Conservation (phyloP, 805 yeast species). For the Cyberlindnera saturnus region DNA sequence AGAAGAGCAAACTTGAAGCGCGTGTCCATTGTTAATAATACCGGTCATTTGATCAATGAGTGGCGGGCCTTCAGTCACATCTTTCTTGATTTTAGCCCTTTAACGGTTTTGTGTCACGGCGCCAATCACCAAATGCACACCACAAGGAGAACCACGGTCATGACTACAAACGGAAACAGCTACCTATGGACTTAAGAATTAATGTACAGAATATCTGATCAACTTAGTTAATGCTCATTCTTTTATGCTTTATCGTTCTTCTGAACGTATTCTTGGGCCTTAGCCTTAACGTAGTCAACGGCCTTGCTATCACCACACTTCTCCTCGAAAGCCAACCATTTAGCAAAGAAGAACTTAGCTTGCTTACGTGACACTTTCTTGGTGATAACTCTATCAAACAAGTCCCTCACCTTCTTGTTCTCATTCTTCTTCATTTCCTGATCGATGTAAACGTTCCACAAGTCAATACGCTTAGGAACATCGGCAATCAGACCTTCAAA, state of each 20-base stretch:
- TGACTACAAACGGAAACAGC: no score
- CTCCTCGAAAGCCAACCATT: conserved; percentile 84
- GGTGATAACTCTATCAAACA: conserved; percentile 74
- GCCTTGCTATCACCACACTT: conserved; percentile 59
- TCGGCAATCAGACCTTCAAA: conserved; percentile 89
- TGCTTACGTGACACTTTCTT: conserved; percentile 74
- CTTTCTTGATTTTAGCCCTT: not conserved
- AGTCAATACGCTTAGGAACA: conserved; percentile 85
- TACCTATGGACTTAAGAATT: not conserved
- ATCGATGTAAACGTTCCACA: conserved; percentile 94
- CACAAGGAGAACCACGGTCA: not conserved
- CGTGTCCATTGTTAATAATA: not conserved
- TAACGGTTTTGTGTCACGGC: not conserved
- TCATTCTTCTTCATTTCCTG: conserved; percentile 76
- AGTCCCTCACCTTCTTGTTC: conserved; percentile 61
- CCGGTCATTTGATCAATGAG: not conserved
- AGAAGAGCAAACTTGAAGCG: not conserved
- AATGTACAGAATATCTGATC: not conserved
- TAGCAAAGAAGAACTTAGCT: conserved; percentile 90
- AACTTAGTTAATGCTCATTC: not conserved
- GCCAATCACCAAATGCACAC: not conserved
- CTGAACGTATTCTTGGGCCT: conserved; percentile 74
- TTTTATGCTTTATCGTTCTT: conserved; percentile 4
- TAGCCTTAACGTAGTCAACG: conserved; percentile 80
- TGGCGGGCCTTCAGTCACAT: not conserved